Evolutionary conservation across 139 green algal genomes (phyloP), one percentile per base, ranked within the genome.

Genomic region (Closterium sp.): DNA sequence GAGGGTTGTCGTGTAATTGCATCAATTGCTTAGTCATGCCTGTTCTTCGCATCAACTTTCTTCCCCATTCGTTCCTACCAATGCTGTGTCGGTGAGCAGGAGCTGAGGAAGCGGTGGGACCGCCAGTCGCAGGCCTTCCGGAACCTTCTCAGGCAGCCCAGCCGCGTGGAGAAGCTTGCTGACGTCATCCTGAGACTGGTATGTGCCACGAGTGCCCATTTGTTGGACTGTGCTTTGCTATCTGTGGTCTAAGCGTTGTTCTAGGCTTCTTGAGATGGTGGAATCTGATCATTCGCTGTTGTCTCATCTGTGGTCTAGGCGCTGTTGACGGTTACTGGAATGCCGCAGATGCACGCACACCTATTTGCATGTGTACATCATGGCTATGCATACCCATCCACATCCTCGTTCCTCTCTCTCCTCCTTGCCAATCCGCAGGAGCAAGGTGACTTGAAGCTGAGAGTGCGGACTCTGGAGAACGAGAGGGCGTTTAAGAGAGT

Each of bases 391-490:
- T 6, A 45, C 38, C 38, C 38, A 45, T 45, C 5, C 38, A 45
- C 38, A 6, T 45, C 38, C 38, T 45, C 38, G 32, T 3, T 38
- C 38, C 4, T 9, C 38, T 45, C 38, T 45, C 38, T 9, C 38
- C 38, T 45, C 38, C 38, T 45, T 45, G 38, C 3, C 10, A 6
- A 45, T 45, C 3, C 4, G 50, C 91, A 94, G 95, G 97, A 99
- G 96, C 87, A 95, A 50, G 98, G 98, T 2, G 98, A 99, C 94
- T 92, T 99, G 27, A 99, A 99, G 96, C 96, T 99, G 87, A 94
- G 98, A 13, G 98, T 99, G 85, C 95, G 98, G 1, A 97, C 98
- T 19, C 94, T 99, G 31, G 98, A 99, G 93, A 95, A 97, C 22
- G 98, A 99, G 96, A 96, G 98, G 13, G 97, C 97, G 6, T 94